Conservation (phyloP, 2,329 filamentous ascomycete species). For the Trichophyton verrucosum region DNA sequence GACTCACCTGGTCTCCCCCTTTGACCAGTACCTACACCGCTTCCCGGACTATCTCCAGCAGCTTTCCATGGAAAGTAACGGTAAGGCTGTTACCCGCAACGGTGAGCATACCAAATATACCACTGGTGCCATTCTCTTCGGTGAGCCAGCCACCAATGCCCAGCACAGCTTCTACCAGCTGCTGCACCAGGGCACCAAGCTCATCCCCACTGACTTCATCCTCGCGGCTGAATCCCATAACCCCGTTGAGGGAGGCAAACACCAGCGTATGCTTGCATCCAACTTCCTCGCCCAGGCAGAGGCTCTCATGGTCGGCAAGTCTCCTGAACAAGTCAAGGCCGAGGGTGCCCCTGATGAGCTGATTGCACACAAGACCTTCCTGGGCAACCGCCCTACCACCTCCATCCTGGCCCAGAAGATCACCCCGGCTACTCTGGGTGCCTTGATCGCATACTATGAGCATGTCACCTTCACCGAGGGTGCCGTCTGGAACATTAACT, state of each 20-base stretch:
- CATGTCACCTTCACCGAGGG: slow-evolving; percentile 97
- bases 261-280: slow-evolving; percentile 58
- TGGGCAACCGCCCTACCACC: slow-evolving; percentile 93
- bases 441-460: slow-evolving; percentile 97
- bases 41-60: slow-evolving; percentile 99
- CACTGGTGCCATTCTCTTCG: slow-evolving; percentile 89
- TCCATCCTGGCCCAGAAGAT: slow-evolving; percentile 89
- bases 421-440: slow-evolving; percentile 83
- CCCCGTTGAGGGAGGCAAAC: slow-evolving; percentile 78
- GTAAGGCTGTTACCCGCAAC: slow-evolving; percentile 86
- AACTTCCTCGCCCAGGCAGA: slow-evolving; percentile 41
- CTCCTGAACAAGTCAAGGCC: slow-evolving; percentile 36
- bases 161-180: slow-evolving; percentile 99
- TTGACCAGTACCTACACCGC: slow-evolving; percentile 97
- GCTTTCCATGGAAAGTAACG: slow-evolving; percentile 98
- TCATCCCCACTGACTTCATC: slow-evolving; percentile 97
- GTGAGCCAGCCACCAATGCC: slow-evolving; percentile 95
- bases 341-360: slow-evolving; percentile 42
- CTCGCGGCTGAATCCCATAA: slow-evolving; percentile 94
- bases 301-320: slow-evolving; percentile 43
- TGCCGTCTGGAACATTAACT: slow-evolving; percentile 98
- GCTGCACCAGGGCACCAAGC: slow-evolving; percentile 96
- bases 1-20: slow-evolving; percentile 92
- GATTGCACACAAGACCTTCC: slow-evolving; percentile 97
- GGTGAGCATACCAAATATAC: slow-evolving; percentile 91